phyloP scores from a whole-genome alignment of 176 grass and related monocot species.

The Thalia dealbata region DNA sequence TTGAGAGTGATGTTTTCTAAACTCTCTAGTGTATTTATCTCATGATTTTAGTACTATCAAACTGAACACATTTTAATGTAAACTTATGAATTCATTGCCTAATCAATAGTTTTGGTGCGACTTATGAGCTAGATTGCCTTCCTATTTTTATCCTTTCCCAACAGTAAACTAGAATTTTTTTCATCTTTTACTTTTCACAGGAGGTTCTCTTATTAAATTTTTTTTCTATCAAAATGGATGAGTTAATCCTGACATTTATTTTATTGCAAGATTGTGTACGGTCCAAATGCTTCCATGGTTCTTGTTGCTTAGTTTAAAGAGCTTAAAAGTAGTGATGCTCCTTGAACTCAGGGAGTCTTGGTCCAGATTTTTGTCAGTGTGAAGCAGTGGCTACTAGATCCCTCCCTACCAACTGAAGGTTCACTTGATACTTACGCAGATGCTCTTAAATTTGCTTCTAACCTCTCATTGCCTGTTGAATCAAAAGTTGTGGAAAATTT shows the following conservation, averaged over 20 bases:
- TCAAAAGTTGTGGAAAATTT: conserved; percentile 28
- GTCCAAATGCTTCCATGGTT: conserved; percentile 74
- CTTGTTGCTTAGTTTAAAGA: conserved; percentile 87
- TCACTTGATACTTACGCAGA: conserved; percentile 59
- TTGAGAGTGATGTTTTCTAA: too few species aligned
- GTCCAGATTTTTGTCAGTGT: conserved; percentile 48
- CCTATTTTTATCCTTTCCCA: too few species aligned
- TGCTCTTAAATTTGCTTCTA: conserved; percentile 72
- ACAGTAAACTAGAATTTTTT: conserved; percentile 21
- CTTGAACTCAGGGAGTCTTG: conserved; percentile 27
- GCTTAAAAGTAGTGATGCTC: conserved; percentile 49
- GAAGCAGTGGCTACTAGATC: conserved; percentile 76
- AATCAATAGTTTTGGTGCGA: too few species aligned
- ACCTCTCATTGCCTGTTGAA: conserved; percentile 42
- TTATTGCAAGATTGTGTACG: conserved; percentile 9
- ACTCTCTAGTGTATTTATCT: too few species aligned
- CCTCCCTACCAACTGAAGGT: conserved; percentile 83
- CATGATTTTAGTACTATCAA: too few species aligned
- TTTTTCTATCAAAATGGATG: background rate
- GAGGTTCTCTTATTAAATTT: background rate
- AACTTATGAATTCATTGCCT: too few species aligned
- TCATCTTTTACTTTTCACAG: background rate
- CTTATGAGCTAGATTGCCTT: too few species aligned
- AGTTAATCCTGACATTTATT: background rate
- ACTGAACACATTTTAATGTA: too few species aligned